Evolutionary conservation across 2,329 filamentous ascomycete species (phyloP), one percentile per base, ranked within the genome.

Genomic region (Trichoderma breve): DNA sequence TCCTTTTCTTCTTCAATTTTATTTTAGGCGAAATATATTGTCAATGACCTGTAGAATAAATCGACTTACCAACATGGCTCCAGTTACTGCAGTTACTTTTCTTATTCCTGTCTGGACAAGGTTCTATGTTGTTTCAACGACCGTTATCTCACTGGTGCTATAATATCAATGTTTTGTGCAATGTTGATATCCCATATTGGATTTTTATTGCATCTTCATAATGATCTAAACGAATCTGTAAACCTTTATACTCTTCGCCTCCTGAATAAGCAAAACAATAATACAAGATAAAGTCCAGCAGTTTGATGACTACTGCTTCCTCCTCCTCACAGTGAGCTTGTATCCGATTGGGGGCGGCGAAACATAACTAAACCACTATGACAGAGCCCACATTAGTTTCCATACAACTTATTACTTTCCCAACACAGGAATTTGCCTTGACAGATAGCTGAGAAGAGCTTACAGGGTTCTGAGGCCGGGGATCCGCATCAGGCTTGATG

Each of bases 401-500:
- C 2, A 7, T 11, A 18, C 12, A 34, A 32, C 21, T 14, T 21
- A 11, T 21, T 9, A 12, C 43, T 3, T 51, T 53, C 47, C n/a
- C 4, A 53, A 53, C 47, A 12, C 3, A 14, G 11, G 21, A 21
- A 24, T 53, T 2, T 30, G 30, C 30, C 30, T 30, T 30, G 30
- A 30, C 30, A 30, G 30, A 30, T 30, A 30, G 30, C 30, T 30
- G 30, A 30, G 30, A 30, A 30, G 30, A 14, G 55, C 63, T 55
- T 21, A 66, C 63, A 28, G 63, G 63, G 30, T 66, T 66, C 30
- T 66, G 47, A 24, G 63, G 63, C 63, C 63, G 47, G n/a, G 63
- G 47, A 14, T 24, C 21, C 6, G 30, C 14, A 21, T 66, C 63
- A 26, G 47, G 47, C 47, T 66, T 66, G 12, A 66, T 55, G 26